Conservation (phyloP, 306 rosid genomes). For the Vigna trinervia region DNA sequence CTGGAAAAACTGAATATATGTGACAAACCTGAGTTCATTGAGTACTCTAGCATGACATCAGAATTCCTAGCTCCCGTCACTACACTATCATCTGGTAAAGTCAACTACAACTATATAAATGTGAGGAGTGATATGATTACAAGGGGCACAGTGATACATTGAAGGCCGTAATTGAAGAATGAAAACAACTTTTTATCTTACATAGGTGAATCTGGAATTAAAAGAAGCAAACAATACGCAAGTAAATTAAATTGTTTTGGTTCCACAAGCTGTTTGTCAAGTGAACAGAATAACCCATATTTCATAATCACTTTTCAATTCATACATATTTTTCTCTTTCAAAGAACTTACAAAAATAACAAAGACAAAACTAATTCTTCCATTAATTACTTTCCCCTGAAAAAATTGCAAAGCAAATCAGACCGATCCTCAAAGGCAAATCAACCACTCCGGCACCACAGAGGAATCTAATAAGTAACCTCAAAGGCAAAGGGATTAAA, state of each 20-base stretch:
- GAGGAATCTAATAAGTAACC: slow-evolving; percentile 8
- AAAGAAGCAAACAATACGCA: neutral
- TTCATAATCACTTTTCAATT: neutral
- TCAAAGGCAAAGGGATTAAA: slow-evolving; percentile 12
- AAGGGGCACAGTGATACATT: no score
- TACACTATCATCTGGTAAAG: neutral
- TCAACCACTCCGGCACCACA: no score
- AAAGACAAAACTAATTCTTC: no score
- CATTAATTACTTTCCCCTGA: no score
- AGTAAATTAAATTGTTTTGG: neutral
- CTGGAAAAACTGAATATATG: neutral
- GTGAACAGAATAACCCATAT: neutral
- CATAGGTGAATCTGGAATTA: neutral
- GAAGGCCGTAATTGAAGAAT: neutral
- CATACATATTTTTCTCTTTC: neutral
- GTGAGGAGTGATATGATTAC: neutral
- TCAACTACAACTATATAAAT: neutral
- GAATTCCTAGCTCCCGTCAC: neutral
- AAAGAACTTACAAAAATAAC: slow-evolving; percentile 1
- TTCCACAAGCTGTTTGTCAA: no score
- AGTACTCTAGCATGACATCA: neutral
- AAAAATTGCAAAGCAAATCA: no score
- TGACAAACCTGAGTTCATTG: neutral
- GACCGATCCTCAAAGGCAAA: no score
- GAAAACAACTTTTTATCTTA: no score